Evolutionary conservation across 257 asterid genomes (phyloP).

Genomic region (Solanum dulcamara): DNA sequence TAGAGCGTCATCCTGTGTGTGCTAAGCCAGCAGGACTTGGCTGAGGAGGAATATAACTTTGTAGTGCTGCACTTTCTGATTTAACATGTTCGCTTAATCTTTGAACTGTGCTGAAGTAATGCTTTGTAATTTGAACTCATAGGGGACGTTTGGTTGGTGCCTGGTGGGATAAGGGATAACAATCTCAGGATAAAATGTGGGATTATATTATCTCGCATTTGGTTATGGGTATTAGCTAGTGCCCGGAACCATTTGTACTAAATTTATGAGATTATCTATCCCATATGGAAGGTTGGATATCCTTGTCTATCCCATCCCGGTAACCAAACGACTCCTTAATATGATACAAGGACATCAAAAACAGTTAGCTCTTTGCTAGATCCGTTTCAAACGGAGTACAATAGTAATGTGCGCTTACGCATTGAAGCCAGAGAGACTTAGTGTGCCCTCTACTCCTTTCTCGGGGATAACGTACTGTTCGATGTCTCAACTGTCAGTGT

Average conservation of each 20-base stretch:
- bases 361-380: neutral
- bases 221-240: neutral
- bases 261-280: neutral
- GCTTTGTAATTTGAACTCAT: neutral
- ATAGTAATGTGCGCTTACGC: neutral
- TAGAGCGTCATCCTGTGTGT: neutral
- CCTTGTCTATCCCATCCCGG: neutral
- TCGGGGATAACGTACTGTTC: no score
- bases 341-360: neutral
- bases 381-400: neutral
- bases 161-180: no score
- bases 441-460: no score
- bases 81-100: neutral
- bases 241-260: neutral
- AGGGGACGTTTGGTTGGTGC: neutral
- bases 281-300: neutral
- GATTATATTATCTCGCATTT: neutral
- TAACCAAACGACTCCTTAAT: neutral
- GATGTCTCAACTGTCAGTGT: no score
- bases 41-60: neutral
- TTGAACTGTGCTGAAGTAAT: neutral
- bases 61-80: neutral
- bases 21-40: neutral
- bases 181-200: neutral
- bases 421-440: neutral